These are phyloP conservation scores for Bidens hawaiensis DNA, from an alignment of 140 eudicot genomes.

Conservation along the genomic window DNA sequence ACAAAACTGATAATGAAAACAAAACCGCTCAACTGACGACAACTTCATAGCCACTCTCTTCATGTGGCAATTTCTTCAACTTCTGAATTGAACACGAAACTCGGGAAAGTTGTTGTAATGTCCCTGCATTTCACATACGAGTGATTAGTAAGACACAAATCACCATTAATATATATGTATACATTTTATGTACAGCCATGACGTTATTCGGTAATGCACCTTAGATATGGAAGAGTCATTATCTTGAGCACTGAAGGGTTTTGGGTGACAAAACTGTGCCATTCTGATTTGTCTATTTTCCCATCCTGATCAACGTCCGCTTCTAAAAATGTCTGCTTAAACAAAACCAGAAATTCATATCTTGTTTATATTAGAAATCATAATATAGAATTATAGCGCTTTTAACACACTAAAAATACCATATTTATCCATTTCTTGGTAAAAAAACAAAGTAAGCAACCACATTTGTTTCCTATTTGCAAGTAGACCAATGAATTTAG, in stretches of 20 bases:
- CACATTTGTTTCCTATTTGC: too few relatives aligned
- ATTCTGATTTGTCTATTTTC: constrained; percentile 75
- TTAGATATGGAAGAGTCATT: constrained; percentile 94
- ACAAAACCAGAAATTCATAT: constrained; percentile 1
- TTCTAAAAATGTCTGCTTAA: constrained; percentile 67
- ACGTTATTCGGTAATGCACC: constrained; percentile 35
- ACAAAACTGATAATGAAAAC: constrained; percentile 6
- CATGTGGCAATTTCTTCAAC: constrained; percentile 54
- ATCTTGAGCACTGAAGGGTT: constrained; percentile 90
- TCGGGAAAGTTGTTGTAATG: constrained; percentile 61
- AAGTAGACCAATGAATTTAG: too few relatives aligned
- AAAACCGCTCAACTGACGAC: constrained; percentile 3
- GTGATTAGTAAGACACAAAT: not conserved
- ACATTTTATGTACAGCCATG: not conserved
- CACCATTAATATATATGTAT: not conserved
- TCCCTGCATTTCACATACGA: constrained; percentile 40
- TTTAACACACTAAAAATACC: not conserved
- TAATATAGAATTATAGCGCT: not conserved
- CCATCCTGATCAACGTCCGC: constrained; percentile 83
- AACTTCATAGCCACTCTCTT: constrained; percentile 15
- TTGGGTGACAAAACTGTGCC: constrained; percentile 73
- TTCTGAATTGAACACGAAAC: constrained; percentile 62
- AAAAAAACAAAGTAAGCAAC: too few relatives aligned
- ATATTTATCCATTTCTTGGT: not conserved
- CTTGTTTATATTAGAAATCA: not conserved